Base-by-base conservation (phyloP, 73 alveolate species). In the Paramecium caudatum region DNA sequence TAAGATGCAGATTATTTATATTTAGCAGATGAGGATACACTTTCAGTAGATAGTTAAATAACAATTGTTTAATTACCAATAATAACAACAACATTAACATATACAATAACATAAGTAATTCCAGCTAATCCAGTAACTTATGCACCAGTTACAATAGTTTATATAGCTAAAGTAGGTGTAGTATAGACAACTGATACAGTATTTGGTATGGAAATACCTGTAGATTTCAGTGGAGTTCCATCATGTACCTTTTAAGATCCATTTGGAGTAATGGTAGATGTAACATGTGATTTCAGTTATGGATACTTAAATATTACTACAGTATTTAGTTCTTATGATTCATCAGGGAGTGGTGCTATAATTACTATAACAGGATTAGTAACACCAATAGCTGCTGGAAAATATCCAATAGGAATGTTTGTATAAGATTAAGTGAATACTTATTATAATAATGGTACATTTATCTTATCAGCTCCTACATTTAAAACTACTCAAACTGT, bases 201-300 rank as follows among this genome's bases (percentile, higher is more conserved):
- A 5, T 55, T 55, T 27, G 80, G 80, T 0, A 12, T 55, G 23
- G 93, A 86, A 63, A 45, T 86, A 21, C 93, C 93, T 3, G 30
- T 12, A 41, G 78, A 61, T 12, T 86, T 86, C 43, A 32, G 43
- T 8, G 93, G 93, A n/a, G 80, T 86, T 4, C 93, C 93, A 23
- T 39, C 63, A 62, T 86, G 93, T 21, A n/a, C 61, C 61, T 86
- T 46, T 21, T 63, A 86, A 62, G 68, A 61, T 9, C 46, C 46
- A 37, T 36, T 19, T 86, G 90, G 85, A 5, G 70, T 50, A 10
- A 19, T 33, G 36, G 37, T 78, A 10, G 68, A 39, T 63, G 39
- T 41, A 23, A 19, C 78, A 15, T 86, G 93, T 63, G 47, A 46
- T 0, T 86, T 63, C 13, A 13, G 47, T 12, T 36, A 33, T 55